Conservation (phyloP, 192 early-diverging fungal genomes). For the Backusella australiensis region DNA sequence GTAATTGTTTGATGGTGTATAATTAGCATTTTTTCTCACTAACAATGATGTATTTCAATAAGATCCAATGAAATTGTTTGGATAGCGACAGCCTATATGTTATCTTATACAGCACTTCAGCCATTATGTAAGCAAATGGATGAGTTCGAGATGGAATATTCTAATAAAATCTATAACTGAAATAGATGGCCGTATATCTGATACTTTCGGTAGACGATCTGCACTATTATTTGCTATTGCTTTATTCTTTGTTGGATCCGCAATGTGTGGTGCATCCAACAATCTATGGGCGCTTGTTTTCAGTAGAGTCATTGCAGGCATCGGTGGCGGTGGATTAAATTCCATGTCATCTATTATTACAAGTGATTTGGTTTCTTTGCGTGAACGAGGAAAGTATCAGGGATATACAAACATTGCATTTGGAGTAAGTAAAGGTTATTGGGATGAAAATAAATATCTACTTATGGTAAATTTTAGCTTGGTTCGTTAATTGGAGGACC, state of each 20-base stretch:
- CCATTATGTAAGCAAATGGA: conserved; percentile 58
- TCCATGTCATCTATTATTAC: conserved; percentile 63
- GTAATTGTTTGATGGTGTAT: background rate
- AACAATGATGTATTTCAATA: background rate
- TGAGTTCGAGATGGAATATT: background rate
- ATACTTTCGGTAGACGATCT: conserved; percentile 77
- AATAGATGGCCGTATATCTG: conserved; percentile 57
- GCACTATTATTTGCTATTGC: conserved; percentile 56
- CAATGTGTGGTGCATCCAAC: conserved; percentile 63
- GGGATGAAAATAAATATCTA: background rate
- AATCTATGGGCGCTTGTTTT: conserved; percentile 53
- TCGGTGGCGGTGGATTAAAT: conserved; percentile 65
- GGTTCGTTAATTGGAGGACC: conserved; percentile 69
- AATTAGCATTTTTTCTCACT: background rate
- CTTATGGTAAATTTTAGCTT: background rate
- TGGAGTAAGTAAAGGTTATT: conserved; percentile 11
- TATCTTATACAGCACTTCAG: conserved; percentile 74
- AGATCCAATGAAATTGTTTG: conserved; percentile 66
- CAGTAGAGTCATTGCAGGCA: conserved; percentile 69
- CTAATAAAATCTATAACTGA: background rate
- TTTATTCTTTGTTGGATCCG: conserved; percentile 67
- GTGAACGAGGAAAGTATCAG: conserved; percentile 61
- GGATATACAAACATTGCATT: conserved; percentile 34
- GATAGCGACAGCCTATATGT: conserved; percentile 76
- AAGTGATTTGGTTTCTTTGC: conserved; percentile 67